Evolutionary conservation across 1,284 basidiomycete genomes (phyloP).

Genomic region (Golubevia sp.): DNA sequence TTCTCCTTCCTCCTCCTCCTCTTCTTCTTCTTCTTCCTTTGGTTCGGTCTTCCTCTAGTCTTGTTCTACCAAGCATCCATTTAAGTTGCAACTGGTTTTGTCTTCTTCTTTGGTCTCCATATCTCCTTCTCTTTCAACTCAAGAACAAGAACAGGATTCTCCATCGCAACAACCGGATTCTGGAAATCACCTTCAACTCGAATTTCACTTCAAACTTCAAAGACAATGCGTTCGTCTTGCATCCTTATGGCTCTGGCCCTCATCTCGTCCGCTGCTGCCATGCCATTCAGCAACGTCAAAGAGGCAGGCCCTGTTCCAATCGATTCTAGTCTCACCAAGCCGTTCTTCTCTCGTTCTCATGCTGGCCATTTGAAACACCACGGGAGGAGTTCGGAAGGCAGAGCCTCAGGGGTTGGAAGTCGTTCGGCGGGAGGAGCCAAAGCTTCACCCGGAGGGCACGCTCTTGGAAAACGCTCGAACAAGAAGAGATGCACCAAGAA

Average conservation of each 20-base stretch:
- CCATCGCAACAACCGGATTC: not conserved
- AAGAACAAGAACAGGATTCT: not conserved
- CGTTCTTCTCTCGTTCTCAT: no score
- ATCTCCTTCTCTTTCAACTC: not conserved
- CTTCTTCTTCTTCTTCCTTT: conserved; percentile 1
- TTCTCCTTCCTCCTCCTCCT: not conserved
- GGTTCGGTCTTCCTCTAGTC: not conserved
- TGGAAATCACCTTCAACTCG: not conserved
- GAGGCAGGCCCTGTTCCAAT: no score
- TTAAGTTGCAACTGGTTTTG: not conserved
- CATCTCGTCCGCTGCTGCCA: no score
- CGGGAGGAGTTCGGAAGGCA: no score
- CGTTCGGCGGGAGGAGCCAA: no score
- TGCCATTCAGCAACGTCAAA: no score
- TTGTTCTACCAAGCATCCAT: not conserved
- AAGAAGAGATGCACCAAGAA: not conserved
- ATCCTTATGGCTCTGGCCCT: no score
- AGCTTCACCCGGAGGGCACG: not conserved
- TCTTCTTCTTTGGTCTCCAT: not conserved
- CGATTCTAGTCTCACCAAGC: no score
- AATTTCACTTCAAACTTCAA: no score
- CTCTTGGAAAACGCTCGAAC: not conserved
- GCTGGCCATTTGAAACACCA: no score
- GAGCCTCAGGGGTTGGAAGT: no score
- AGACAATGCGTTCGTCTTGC: no score